phyloP scores from a whole-genome alignment of 257 asterid species.

The Forsythia viridissima region DNA sequence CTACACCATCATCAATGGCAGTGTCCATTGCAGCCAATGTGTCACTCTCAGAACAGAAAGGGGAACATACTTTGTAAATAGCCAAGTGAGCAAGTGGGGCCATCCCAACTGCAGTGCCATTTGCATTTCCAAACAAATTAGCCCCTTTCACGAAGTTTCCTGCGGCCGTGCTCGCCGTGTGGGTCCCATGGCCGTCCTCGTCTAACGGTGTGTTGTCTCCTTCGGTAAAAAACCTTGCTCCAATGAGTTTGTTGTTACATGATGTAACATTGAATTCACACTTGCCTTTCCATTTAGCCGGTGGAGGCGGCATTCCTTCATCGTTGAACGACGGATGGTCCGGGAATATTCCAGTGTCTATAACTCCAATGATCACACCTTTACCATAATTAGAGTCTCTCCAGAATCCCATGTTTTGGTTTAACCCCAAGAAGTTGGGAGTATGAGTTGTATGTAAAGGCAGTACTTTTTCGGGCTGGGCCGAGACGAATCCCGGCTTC shows the following conservation, averaged over 20 bases:
- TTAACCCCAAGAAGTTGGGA: conserved; percentile 50
- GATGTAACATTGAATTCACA: conserved; percentile 29
- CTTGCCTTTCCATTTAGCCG: conserved; percentile 49
- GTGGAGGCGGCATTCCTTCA: conserved; percentile 52
- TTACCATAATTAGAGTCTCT: conserved; percentile 43
- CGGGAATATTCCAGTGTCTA: conserved; percentile 43
- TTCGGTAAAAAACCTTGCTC: conserved; percentile 29
- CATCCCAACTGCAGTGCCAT: conserved; percentile 53
- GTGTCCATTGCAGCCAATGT: conserved; percentile 49
- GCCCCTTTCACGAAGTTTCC: conserved; percentile 51
- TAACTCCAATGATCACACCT: conserved; percentile 52
- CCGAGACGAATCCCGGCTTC: conserved; percentile 35
- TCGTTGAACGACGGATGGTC: conserved; percentile 54
- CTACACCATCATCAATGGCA: conserved; percentile 49
- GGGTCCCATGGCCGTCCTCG: conserved; percentile 51
- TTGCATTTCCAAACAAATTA: conserved; percentile 44
- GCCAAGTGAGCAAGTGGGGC: conserved; percentile 67
- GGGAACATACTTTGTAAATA: conserved; percentile 39
- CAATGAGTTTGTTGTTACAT: conserved; percentile 59
- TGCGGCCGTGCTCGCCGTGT: conserved; percentile 53
- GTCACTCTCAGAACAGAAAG: conserved; percentile 29
- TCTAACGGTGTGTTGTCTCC: conserved; percentile 25
- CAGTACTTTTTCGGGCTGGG: conserved; percentile 24
- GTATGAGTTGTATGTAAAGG: conserved; percentile 48
- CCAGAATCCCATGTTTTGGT: conserved; percentile 51